Percentiles rank a stretch among this genome's conserved stretches.
phyloP scores from a whole-genome alignment of 108 stramenopile genomes.

The Asterionellopsis glacialis region DNA sequence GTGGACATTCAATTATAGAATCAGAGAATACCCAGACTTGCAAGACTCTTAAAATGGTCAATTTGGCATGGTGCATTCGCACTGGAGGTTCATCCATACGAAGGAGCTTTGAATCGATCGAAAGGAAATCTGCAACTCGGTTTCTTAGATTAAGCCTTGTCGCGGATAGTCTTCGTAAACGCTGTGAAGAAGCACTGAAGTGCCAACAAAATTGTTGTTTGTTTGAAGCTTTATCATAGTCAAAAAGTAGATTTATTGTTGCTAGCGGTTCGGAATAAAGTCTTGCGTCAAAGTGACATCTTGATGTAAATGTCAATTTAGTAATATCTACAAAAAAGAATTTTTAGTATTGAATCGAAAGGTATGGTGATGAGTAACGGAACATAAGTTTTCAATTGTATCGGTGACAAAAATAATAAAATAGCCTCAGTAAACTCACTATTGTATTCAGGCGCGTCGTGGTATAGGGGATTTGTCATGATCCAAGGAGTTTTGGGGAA shows the following conservation, averaged over 20 bases:
- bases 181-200: conserved; percentile 29
- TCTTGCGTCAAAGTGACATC: conserved; percentile 67
- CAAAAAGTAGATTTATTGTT: conserved; percentile 66
- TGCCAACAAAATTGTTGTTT: conserved; percentile 34
- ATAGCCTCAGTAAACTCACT: conserved; percentile 1
- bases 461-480: conserved; percentile 65
- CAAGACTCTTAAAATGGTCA: conserved; percentile 53
- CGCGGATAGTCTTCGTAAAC: conserved; percentile 43
- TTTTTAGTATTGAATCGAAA: neutral
- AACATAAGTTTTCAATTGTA: neutral
- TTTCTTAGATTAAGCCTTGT: conserved; percentile 46
- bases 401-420: neutral
- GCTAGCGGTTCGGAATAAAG: conserved; percentile 75
- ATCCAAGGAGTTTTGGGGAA: conserved; percentile 75
- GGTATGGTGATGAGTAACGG: neutral
- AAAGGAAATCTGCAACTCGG: conserved; percentile 57
- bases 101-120: conserved; percentile 26
- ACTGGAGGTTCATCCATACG: conserved; percentile 43
- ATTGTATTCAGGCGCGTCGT: conserved; percentile 50
- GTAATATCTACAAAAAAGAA: conserved; percentile 17
- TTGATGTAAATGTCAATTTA: conserved; percentile 45
- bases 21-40: conserved; percentile 77
- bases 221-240: conserved; percentile 27
- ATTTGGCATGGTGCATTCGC: conserved; percentile 49
- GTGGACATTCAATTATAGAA: conserved; percentile 42